phyloP scores from a whole-genome alignment of 2,329 filamentous ascomycete species.

The Chaetomium sp. region DNA sequence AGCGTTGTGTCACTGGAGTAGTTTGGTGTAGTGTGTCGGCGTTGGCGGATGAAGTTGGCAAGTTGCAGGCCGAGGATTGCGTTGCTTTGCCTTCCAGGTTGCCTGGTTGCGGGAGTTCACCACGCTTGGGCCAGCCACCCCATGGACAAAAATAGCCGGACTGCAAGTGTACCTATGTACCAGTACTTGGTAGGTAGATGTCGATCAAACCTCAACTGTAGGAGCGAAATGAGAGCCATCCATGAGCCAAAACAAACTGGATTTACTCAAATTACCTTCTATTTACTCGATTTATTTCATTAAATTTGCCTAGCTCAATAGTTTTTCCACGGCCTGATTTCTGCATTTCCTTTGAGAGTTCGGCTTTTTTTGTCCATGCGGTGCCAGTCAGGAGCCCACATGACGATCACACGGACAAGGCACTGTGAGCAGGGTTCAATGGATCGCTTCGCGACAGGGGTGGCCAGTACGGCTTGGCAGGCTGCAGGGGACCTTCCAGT shows the following conservation, averaged over 20 bases:
- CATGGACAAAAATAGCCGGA: no score
- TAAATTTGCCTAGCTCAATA: no score
- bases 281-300: no score
- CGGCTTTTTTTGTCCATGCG: no score
- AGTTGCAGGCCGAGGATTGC: conserved; percentile 6
- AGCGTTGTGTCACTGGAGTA: neutral
- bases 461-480: neutral
- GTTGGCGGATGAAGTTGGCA: conserved; percentile 19
- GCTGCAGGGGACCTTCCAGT: neutral
- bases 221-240: no score
- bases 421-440: conserved; percentile 2
- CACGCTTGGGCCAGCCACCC: conserved; percentile 24
- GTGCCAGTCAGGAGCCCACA: conserved; percentile 19
- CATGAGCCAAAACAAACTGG: no score
- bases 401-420: conserved; percentile 23
- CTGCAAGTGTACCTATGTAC: no score
- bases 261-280: no score
- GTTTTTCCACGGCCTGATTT: no score
- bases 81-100: conserved; percentile 10
- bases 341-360: no score
- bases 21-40: conserved; percentile 4
- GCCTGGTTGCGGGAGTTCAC: conserved; percentile 12
- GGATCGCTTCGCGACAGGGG: neutral
- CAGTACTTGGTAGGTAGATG: no score
- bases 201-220: no score